These are phyloP conservation scores for Fusarium floridanum DNA, from an alignment of 2,329 filamentous ascomycete species.

Conservation along the genomic window DNA sequence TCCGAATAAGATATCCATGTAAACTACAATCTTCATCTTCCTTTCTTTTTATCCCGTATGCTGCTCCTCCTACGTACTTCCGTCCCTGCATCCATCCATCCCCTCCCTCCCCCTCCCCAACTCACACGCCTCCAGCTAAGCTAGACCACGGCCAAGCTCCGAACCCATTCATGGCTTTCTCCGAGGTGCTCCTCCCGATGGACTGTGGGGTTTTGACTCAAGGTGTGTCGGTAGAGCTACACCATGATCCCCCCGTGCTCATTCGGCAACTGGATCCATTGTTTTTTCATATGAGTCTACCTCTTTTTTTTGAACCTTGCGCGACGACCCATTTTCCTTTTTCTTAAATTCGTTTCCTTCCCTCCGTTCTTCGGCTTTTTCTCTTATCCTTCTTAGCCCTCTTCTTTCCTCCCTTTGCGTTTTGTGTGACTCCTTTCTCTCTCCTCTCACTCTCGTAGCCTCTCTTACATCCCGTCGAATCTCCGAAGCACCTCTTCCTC, in stretches of 20 bases:
- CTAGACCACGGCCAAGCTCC: conserved; percentile 11
- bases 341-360: conserved; percentile 29
- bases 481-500: conserved; percentile 28
- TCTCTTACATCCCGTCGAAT: conserved; percentile 18
- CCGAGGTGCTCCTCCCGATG: conserved; percentile 30
- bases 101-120: neutral
- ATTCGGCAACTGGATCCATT: neutral
- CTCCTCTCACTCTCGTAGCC: neutral
- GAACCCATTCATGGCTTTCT: conserved; percentile 17
- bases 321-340: conserved; percentile 2
- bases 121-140: neutral
- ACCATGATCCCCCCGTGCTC: neutral
- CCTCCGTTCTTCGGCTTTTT: conserved; percentile 13
- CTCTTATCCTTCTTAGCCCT: conserved; percentile 6
- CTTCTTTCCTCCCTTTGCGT: neutral
- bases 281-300: neutral
- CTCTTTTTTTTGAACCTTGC: neutral
- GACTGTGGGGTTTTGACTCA: conserved; percentile 32
- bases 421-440: neutral
- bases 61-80: neutral
- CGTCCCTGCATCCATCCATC: neutral
- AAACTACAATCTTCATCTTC: neutral
- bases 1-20: neutral
- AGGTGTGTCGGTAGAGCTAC: conserved; percentile 37
- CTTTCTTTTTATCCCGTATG: neutral